A percentile compares a stretch with the other conserved stretches of the same genome.
phyloP scores from a whole-genome alignment of 2,329 filamentous ascomycete genomes.

The Colletotrichum abscissum region DNA sequence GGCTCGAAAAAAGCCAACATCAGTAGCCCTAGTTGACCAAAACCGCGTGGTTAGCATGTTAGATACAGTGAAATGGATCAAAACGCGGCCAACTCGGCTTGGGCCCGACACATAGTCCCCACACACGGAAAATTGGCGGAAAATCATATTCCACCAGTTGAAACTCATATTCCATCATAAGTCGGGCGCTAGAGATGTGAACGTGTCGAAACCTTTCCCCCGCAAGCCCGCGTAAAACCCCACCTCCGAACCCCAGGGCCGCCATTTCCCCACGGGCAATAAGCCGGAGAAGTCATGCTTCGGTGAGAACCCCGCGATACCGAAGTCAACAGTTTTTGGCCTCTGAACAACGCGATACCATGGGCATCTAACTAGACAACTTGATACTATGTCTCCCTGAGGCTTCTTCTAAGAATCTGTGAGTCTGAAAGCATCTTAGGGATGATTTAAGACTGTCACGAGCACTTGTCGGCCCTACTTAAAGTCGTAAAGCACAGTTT shows the following conservation, averaged over 20 bases:
- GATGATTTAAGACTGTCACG: too few relatives aligned
- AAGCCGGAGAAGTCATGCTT: slow-evolving; percentile 16
- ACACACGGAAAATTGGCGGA: background rate
- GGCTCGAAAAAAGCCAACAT: too few relatives aligned
- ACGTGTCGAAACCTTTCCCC: background rate
- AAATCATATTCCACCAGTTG: slow-evolving; percentile 21
- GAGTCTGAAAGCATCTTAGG: too few relatives aligned
- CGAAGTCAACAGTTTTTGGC: background rate
- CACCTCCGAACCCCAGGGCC: slow-evolving; percentile 9
- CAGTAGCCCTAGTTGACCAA: background rate
- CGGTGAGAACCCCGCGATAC: slow-evolving; percentile 27
- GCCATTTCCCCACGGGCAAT: slow-evolving; percentile 23
- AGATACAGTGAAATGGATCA: background rate
- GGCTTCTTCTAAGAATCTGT: background rate
- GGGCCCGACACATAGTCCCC: background rate
- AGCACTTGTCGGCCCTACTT: too few relatives aligned
- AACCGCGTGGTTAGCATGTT: background rate
- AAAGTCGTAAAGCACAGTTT: too few relatives aligned
- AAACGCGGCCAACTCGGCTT: background rate
- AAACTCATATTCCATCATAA: background rate
- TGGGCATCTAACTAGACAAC: too few relatives aligned
- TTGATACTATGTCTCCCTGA: too few relatives aligned
- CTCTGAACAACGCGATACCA: background rate
- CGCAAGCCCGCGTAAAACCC: background rate
- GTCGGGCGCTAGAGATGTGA: background rate